Evolutionary conservation across 2,329 filamentous ascomycete genomes (phyloP).

Genomic region (Aspergillus clavatus): DNA sequence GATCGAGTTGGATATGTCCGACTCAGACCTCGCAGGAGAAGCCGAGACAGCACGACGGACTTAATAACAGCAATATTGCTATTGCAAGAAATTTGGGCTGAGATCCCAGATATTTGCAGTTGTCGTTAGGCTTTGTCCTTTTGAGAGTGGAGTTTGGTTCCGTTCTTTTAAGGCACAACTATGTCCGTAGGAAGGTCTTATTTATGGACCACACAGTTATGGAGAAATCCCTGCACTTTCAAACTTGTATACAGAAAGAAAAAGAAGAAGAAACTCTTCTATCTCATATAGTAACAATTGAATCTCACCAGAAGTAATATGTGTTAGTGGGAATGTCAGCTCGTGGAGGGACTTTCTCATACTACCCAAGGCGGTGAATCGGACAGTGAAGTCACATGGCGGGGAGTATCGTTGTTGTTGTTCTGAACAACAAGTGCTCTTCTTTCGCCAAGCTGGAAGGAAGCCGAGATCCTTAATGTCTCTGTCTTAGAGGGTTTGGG

Average conservation of each 20-base stretch:
- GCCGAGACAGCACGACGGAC: constrained; percentile 28
- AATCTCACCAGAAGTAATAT: no score
- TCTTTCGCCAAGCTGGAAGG: neutral
- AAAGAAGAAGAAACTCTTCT: no score
- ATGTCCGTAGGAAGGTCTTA: no score
- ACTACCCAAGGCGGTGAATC: constrained; percentile 17
- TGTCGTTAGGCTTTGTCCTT: constrained; percentile 5
- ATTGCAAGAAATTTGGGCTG: neutral
- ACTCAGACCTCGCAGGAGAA: constrained; percentile 22
- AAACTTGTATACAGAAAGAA: neutral
- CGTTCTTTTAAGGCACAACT: constrained; percentile 20
- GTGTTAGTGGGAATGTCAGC: neutral
- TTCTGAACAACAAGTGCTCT: neutral
- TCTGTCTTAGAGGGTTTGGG: no score
- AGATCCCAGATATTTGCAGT: neutral
- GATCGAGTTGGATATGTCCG: constrained; percentile 23
- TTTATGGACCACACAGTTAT: no score
- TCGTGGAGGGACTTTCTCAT: neutral
- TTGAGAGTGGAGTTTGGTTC: constrained; percentile 23
- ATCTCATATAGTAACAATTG: no score
- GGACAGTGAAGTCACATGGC: constrained; percentile 32
- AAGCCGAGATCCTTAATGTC: no score
- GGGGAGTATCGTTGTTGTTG: constrained; percentile 14
- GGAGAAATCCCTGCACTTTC: no score
- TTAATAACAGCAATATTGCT: neutral